These are phyloP conservation scores for Phytophthora uliginosa DNA, from an alignment of 352 stramenopile genomes.

Conservation along the genomic window DNA sequence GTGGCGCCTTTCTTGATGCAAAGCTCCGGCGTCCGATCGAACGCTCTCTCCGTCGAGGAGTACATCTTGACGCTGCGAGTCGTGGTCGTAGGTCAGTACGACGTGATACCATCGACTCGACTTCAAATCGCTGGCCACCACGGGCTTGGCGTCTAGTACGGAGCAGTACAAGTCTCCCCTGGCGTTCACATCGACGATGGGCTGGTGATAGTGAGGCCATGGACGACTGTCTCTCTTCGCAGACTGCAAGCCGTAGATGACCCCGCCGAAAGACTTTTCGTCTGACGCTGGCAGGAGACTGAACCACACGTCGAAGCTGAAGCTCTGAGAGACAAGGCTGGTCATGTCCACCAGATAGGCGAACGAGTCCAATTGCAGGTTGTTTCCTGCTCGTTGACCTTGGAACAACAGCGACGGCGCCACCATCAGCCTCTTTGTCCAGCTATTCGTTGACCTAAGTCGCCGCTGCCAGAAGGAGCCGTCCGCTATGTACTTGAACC, in stretches of 20 bases:
- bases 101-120: conserved; percentile 50
- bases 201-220: conserved; percentile 40
- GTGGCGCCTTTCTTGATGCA: conserved; percentile 26
- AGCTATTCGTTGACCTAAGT: neutral
- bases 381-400: conserved; percentile 10
- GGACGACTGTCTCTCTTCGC: conserved; percentile 6
- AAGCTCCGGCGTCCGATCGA: conserved; percentile 3
- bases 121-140: conserved; percentile 14
- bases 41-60: conserved; percentile 37
- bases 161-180: conserved; percentile 11
- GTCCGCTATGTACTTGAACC: neutral
- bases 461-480: conserved; percentile 7
- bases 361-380: no score
- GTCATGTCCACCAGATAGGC: conserved; percentile 6
- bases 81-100: conserved; percentile 32
- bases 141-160: no score
- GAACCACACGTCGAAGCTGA: conserved; percentile 40
- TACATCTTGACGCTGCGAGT: conserved; percentile 29
- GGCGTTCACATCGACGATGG: conserved; percentile 36
- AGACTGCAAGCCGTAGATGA: conserved; percentile 44
- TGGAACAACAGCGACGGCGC: conserved; percentile 17
- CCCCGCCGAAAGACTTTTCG: conserved; percentile 24
- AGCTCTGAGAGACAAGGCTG: conserved; percentile 9
- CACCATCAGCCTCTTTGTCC: conserved; percentile 16
- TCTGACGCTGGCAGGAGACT: conserved; percentile 29